Base-by-base conservation (phyloP, 2,329 filamentous ascomycete genomes). In the Fusarium ramigenum region DNA sequence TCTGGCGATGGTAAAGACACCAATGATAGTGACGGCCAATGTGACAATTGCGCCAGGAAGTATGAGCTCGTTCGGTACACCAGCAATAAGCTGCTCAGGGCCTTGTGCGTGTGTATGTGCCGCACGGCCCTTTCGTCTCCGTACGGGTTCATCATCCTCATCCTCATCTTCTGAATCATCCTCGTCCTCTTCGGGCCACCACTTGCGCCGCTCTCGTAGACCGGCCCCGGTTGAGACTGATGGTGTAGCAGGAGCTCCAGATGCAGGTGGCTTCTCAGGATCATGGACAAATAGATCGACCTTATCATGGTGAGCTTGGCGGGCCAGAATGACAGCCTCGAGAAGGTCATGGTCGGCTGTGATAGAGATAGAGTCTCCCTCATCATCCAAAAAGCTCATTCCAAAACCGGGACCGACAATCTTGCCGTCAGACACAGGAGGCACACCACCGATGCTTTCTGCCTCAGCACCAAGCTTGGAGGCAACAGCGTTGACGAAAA, bases 261-360 rank as follows among this genome's bases (percentile, higher is more conserved):
- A 85, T n/a, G 95, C 88, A 1, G 95, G 93, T n/a, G 96, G 91
- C 83, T 96, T 93, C 72, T 95, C 91, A 2, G 96, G 95, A 78
- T 99, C 93, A 81, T 99, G 96, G 18, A 98, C 95, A 78, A 97
- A 98, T 21, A 99, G 88, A 78, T 99, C 96, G 25, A 99, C 96
- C 87, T 99, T 99, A 76, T 98, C 96, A 50, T 91, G 91, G 75
- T 87, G 90, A 50, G 89, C 88, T 66, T 93, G 91, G 68, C 94
- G 92, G 9, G 96, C 94, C 34, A 98, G 88, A 25, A 92, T 87
- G 75, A 99, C 94, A 4, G 96, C 95, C 83, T 99, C 96, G 5
- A 96, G 84, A 46, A 99, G 88, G 80, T 99, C 96, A 74, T 96
- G 92, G 79, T 98, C 95, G 0, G 96, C 97, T 16, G 96, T 99